Evolutionary conservation across 257 asterid species (phyloP), one percentile per base, ranked within the genome.

Genomic region (Capsicum baccatum): DNA sequence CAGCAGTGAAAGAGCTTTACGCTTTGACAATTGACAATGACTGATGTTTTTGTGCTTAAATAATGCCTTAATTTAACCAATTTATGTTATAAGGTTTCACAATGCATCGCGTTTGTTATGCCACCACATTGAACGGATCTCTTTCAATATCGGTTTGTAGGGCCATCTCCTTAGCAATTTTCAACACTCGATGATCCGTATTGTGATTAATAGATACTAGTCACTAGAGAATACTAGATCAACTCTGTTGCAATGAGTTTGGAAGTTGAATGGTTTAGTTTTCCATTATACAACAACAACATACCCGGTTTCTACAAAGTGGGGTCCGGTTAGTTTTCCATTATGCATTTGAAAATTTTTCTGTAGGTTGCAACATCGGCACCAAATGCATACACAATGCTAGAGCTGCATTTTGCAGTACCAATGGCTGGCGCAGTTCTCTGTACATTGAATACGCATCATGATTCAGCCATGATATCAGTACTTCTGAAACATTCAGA

Each of bases 351-450:
- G 52, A 59, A 42, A 35, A 3, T 19, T 4, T 79, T 80, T 56
- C 35, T 64, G 17, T 63, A 89, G 91, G 91, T 87, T 70, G 89
- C 91, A 8, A 83, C 83, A 1, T 82, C 87, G 67, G 91, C 91
- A 37, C 91, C 87, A 13, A 89, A 89, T 81, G 83, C 87, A 68
- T 88, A 88, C 13, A 89, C 89, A 48, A 81, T 89, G 86, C 88
- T 87, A 52, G 91, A 89, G 87, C 85, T 89, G 58, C 91, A 86
- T 85, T 89, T 89, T 81, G 91, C 89, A 2, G 89, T 89, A 47
- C 91, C 91, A 47, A 89, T 89, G 89, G 89, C 91, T 16, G 91
- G 91, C n/a, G 89, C 86, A 17, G 79, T 89, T 62, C 44, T 89
- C 9, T 89, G 89, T 57, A 85, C 89, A 6, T 50, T 89, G 19